These are phyloP conservation scores for Phenoliferia sp. DNA, from an alignment of 1,284 basidiomycete genomes.

Conservation along the genomic window DNA sequence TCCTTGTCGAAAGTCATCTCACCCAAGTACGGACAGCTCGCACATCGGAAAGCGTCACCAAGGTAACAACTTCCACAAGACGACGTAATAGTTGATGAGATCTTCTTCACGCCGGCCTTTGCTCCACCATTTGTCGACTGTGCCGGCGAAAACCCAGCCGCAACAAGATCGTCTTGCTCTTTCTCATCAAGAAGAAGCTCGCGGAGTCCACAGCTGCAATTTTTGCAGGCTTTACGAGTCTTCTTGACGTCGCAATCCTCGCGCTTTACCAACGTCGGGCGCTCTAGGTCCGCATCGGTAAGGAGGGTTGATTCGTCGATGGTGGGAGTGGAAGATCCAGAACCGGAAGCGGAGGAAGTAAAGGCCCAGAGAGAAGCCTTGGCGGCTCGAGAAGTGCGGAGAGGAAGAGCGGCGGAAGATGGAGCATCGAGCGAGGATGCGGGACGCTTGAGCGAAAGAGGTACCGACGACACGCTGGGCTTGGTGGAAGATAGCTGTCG, in stretches of 20 bases:
- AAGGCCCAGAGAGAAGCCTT: conserved; percentile 70
- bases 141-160: conserved; percentile 39
- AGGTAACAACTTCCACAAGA: conserved; percentile 98
- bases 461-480: conserved; percentile 17
- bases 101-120: conserved; percentile 21
- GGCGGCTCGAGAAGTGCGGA: conserved; percentile 55
- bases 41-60: conserved; percentile 95
- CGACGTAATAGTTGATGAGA: conserved; percentile 62
- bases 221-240: conserved; percentile 80
- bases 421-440: conserved; percentile 37
- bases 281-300: conserved; percentile 64
- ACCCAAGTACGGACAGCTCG: conserved; percentile 93
- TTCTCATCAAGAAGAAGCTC: conserved; percentile 80
- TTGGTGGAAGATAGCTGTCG: conserved; percentile 18
- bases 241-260: conserved; percentile 45
- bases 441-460: conserved; percentile 30
- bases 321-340: conserved; percentile 48
- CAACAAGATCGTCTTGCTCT: conserved; percentile 48
- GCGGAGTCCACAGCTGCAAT: conserved; percentile 86
- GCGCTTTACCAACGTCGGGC: conserved; percentile 65
- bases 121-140: conserved; percentile 49
- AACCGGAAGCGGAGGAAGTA: conserved; percentile 37
- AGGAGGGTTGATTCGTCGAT: conserved; percentile 72
- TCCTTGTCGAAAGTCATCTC: conserved; percentile 40
- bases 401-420: conserved; percentile 58